A percentile compares a stretch with the other conserved stretches of the same genome.
Conservation (phyloP, 345 rosid genomes). For the Xanthoceras sorbifolium region DNA sequence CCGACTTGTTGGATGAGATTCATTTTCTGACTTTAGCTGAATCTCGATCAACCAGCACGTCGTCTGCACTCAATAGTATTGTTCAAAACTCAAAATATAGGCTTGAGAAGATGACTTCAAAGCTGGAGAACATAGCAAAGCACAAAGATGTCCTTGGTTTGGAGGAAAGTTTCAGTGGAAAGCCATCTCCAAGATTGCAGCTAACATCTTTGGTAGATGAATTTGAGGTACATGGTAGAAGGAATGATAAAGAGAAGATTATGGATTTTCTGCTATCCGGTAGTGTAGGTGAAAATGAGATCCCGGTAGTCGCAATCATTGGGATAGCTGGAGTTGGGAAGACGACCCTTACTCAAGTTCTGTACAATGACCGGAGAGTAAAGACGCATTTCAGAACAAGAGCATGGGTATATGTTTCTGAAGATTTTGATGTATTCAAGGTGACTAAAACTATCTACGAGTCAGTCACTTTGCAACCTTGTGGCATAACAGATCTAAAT, state of each 20-base stretch:
- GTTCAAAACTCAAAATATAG: neutral
- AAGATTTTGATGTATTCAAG: slow-evolving; percentile 40
- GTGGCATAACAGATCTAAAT: slow-evolving; percentile 33
- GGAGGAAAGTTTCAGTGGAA: neutral
- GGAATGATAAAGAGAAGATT: neutral
- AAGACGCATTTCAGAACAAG: slow-evolving; percentile 20
- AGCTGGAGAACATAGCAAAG: slow-evolving; percentile 15
- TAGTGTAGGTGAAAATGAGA: neutral
- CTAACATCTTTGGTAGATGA: slow-evolving; percentile 27
- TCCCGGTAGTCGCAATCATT: slow-evolving; percentile 19
- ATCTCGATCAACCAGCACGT: neutral
- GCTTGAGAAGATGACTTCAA: neutral
- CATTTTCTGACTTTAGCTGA: neutral
- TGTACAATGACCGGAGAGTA: slow-evolving; percentile 33
- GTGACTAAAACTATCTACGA: slow-evolving; percentile 38
- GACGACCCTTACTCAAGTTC: slow-evolving; percentile 42
- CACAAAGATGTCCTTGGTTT: slow-evolving; percentile 22
- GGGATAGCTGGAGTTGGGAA: slow-evolving; percentile 48
- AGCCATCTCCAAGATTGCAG: neutral
- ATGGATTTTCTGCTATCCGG: neutral
- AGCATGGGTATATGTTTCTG: slow-evolving; percentile 47
- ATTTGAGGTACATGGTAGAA: slow-evolving; percentile 1
- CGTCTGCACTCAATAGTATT: neutral
- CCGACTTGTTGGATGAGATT: slow-evolving; percentile 23
- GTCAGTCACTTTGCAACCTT: slow-evolving; percentile 28